Conservation (phyloP, 345 rosid species). For the Clarkia xantiana region DNA sequence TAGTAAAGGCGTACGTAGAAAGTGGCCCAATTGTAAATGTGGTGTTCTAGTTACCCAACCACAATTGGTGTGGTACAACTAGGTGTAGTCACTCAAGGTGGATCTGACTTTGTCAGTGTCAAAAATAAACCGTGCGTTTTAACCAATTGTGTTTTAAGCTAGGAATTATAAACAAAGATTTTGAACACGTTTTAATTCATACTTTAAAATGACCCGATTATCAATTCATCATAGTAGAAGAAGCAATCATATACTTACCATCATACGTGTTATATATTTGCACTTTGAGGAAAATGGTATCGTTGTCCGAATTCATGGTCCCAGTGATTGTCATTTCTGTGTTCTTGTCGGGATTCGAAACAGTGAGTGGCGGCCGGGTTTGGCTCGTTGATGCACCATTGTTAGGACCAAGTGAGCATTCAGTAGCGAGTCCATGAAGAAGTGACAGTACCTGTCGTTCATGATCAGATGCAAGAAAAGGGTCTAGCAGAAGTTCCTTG, state of each 20-base stretch:
- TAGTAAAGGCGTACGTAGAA: no score
- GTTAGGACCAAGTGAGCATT: constrained; percentile 12
- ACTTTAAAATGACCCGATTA: no score
- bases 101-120: no score
- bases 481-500: constrained; percentile 47
- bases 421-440: constrained; percentile 13
- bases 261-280: constrained; percentile 61
- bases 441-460: constrained; percentile 15
- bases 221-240: no score
- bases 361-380: constrained; percentile 8
- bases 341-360: constrained; percentile 7
- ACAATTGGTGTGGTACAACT: no score
- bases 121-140: no score
- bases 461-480: constrained; percentile 48
- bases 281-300: constrained; percentile 71
- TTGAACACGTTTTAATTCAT: no score
- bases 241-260: constrained; percentile 22
- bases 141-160: no score
- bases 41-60: no score
- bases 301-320: constrained; percentile 57
- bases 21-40: no score
- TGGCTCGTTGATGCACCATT: constrained; percentile 11
- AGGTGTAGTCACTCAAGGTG: no score
- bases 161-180: no score
- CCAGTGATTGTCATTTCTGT: constrained; percentile 79